Percentiles rank a stretch among this genome's conserved stretches.
These are phyloP conservation scores for Lantana camara DNA, from an alignment of 257 asterid species.

Conservation along the genomic window DNA sequence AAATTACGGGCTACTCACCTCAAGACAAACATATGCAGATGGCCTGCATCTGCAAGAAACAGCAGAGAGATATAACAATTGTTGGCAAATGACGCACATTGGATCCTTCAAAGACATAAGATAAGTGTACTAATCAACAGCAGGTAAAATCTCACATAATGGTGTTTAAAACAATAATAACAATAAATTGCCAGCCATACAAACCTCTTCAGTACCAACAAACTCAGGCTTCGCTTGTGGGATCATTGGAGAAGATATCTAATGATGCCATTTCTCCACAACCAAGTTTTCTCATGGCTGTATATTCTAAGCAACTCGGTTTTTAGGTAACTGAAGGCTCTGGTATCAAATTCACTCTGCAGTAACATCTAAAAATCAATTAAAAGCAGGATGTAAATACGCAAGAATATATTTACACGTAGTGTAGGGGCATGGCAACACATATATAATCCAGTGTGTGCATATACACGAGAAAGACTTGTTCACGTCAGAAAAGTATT, in stretches of 20 bases:
- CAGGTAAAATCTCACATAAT: conserved; percentile 17
- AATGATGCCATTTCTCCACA: conserved; percentile 81
- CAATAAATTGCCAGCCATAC: conserved; percentile 6
- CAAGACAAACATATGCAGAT: conserved; percentile 79
- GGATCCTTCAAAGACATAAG: conserved; percentile 72
- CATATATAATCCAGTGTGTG: not conserved
- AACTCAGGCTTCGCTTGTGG: conserved; percentile 68
- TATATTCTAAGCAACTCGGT: conserved; percentile 71
- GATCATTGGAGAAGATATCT: conserved; percentile 67
- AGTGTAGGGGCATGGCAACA: conserved; percentile 5
- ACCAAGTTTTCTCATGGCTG: conserved; percentile 69
- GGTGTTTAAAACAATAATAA: conserved; percentile 23
- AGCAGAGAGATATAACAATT: conserved; percentile 83
- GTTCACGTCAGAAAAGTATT: not conserved
- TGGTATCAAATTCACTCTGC: conserved; percentile 69
- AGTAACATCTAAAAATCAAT: conserved; percentile 26
- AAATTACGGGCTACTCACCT: conserved; percentile 56
- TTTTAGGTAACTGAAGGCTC: conserved; percentile 61
- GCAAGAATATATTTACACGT: conserved; percentile 14
- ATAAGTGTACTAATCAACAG: conserved; percentile 35
- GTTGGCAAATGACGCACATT: conserved; percentile 88
- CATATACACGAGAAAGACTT: not conserved
- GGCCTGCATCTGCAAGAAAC: conserved; percentile 87
- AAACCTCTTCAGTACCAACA: conserved; percentile 91
- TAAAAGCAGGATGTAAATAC: conserved; percentile 7